A percentile compares a stretch with the other conserved stretches of the same genome.
These are phyloP conservation scores for Elongisporangium senticosum DNA, from an alignment of 352 stramenopile genomes.

Conservation along the genomic window DNA sequence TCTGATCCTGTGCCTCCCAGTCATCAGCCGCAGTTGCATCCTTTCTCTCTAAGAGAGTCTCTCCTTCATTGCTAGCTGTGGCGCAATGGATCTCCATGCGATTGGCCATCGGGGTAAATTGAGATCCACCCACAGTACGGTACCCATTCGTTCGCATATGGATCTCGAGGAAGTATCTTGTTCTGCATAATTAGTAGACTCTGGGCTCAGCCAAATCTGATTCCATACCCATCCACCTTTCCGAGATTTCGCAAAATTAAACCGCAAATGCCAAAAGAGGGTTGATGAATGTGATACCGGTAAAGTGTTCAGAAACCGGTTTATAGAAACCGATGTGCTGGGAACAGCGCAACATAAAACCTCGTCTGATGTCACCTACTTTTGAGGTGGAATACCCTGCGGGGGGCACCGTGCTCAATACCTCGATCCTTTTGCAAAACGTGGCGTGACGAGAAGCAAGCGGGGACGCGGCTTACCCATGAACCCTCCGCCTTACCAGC, in stretches of 20 bases:
- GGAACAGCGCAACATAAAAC: neutral
- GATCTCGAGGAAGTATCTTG: neutral
- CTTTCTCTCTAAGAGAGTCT: neutral
- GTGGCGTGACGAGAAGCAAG: constrained; percentile 2
- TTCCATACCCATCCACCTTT: neutral
- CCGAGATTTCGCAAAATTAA: neutral
- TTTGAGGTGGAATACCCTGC: neutral
- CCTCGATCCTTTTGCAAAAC: neutral
- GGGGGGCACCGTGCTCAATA: neutral
- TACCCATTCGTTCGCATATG: no score
- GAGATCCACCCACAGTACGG: neutral
- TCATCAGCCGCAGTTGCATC: neutral
- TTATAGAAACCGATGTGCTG: neutral
- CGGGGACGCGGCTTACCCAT: constrained; percentile 4
- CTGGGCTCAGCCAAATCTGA: neutral
- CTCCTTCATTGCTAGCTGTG: neutral
- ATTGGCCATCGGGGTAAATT: neutral
- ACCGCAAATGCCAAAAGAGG: neutral
- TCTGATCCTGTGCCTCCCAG: neutral
- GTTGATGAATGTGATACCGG: neutral
- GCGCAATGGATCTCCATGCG: neutral
- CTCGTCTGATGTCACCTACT: neutral
- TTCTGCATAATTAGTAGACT: neutral
- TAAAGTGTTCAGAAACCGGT: neutral
- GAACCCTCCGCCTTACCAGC: constrained; percentile 39